A percentile compares a stretch with the other conserved stretches of the same genome.
Conservation (phyloP, 108 stramenopile species). For the Licmophora abbreviata region DNA sequence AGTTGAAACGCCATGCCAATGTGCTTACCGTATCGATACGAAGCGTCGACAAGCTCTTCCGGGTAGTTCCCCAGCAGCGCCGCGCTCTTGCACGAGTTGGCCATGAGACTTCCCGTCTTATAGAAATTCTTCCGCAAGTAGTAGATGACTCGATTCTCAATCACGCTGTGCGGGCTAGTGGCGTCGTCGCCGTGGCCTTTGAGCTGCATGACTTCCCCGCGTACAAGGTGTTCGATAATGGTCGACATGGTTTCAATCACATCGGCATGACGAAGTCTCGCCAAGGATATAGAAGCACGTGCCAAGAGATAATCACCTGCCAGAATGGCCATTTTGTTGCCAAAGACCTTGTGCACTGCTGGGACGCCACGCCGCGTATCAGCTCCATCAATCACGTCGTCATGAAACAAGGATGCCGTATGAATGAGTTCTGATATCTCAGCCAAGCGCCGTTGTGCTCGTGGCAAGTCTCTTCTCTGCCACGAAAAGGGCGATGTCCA, state of each 20-base stretch:
- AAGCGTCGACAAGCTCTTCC: conserved; percentile 53
- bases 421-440: conserved; percentile 99
- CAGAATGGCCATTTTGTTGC: conserved; percentile 98
- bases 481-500: conserved; percentile 23
- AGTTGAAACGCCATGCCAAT: conserved; percentile 98
- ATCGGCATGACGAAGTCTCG: conserved; percentile 88
- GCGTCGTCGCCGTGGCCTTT: conserved; percentile 33
- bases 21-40: conserved; percentile 93
- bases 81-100: conserved; percentile 89
- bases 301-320: conserved; percentile 98
- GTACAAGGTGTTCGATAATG: conserved; percentile 96
- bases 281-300: conserved; percentile 87
- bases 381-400: conserved; percentile 97
- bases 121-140: conserved; percentile 96
- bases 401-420: conserved; percentile 95
- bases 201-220: conserved; percentile 95
- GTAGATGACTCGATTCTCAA: conserved; percentile 48
- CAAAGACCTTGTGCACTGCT: conserved; percentile 89
- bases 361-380: conserved; percentile 90
- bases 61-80: conserved; percentile 79
- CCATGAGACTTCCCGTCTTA: conserved; percentile 97
- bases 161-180: background rate
- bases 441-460: conserved; percentile 88
- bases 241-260: conserved; percentile 96
- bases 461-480: conserved; percentile 44